phyloP scores from a whole-genome alignment of 768 basidiomycete genomes.

The Tephrocybe sp. region DNA sequence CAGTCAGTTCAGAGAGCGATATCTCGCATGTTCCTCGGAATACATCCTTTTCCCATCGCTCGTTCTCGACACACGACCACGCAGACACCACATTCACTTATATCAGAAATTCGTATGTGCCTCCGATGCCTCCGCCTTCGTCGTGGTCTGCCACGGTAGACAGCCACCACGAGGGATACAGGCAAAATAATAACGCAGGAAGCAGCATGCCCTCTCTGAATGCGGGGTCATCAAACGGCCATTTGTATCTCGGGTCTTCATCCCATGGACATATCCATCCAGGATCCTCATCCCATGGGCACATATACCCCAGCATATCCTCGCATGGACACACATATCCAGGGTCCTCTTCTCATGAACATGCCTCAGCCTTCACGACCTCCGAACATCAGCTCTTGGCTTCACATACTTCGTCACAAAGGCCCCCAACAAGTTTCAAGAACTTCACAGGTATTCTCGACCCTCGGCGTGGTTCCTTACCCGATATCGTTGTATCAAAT shows the following conservation, averaged over 20 bases:
- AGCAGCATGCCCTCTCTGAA: constrained; percentile 9
- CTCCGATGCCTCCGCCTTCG: constrained; percentile 6
- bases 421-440: neutral
- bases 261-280: constrained; percentile 2
- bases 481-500: constrained; percentile 7
- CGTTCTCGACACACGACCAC: constrained; percentile 16
- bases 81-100: neutral
- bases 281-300: constrained; percentile 5
- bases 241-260: neutral
- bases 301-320: neutral
- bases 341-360: constrained; percentile 2
- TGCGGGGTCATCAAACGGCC: constrained; percentile 3
- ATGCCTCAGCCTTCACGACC: constrained; percentile 2
- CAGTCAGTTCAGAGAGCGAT: constrained; percentile 24
- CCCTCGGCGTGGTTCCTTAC: neutral
- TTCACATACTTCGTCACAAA: neutral
- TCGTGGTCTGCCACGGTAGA: neutral
- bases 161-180: neutral
- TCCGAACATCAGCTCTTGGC: constrained; percentile 2
- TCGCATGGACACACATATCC: constrained; percentile 2
- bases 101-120: neutral
- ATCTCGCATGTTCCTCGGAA: constrained; percentile 5
- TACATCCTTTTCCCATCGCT: constrained; percentile 22
- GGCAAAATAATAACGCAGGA: constrained; percentile 1
- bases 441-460: constrained; percentile 7